Base-by-base conservation (phyloP, 2,329 filamentous ascomycete species). In the Diaporthe vexans region DNA sequence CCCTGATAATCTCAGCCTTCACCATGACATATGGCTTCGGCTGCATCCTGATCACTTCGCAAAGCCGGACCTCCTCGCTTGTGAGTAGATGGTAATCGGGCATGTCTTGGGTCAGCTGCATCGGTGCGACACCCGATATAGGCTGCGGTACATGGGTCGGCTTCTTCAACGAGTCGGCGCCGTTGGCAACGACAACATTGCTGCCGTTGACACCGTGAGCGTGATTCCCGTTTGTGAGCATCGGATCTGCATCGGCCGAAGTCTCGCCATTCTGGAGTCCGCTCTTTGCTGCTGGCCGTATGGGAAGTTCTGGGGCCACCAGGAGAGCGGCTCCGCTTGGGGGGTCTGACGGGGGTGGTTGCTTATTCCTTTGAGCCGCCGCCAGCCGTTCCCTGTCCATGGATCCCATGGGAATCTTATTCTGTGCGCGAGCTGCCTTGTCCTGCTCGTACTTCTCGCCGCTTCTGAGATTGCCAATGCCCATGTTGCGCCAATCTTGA, bases 21-120 rank as follows among this genome's bases (percentile, higher is more conserved):
- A 98, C 95, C 80, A 95, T 95, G 7, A 98, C 84, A 82, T 98
- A 99, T 1, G 97, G 94, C 85, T 99, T 99, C 0, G 97, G 97
- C 83, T 97, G 94, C 70, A 99, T 85, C 56, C 95, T 91, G 19
- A 97, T 89, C 54, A 93, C 89, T 78, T 94, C 94, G 85, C 97
- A 99, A 0, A 99, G 86, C 79, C 97, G 94, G 6, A 91, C 87
- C 83, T 99, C 97, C 77, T 97, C 95, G 0, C 92, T 89, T 0
- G 94, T 94, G 57, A 99, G 86, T 0, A 99, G 90, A 79, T 98
- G 97, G 37, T 96, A 84, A 81, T 98, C 97, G 0, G 94, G 89
- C 0, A 94, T 92, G 72, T 97, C 94, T 78, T 93, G 92, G 73
- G 91, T 92, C 74, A 97, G 88, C 70, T 89, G 88, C 78, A 96